Evolutionary conservation across 495 filamentous ascomycete genomes (phyloP), one percentile per base, ranked within the genome.

Genomic region (Talaromyces adpressus): DNA sequence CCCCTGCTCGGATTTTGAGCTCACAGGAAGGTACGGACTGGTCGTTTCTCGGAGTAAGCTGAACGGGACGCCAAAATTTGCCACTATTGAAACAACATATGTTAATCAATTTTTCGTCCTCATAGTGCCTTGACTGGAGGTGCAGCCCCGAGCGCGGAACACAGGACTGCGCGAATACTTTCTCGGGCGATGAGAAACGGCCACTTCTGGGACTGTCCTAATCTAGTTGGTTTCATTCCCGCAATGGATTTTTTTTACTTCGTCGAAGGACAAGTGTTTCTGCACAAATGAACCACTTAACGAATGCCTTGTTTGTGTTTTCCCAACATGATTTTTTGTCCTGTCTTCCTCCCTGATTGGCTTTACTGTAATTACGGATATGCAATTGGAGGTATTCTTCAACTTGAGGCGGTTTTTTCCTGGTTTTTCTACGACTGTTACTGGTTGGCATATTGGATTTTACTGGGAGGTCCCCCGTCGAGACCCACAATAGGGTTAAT

Each of bases 1-100:
- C 71, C 63, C 70, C 70, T 23, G 64, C 72, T 61, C 73, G 74
- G 56, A 69, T 79, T 47, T 65, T 81, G 66, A 75, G 75, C 52
- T 76, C 77, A 69, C 69, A 74, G 62, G 78, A 78, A 63, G 78
- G 77, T 65, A 79, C 77, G 62, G 77, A 81, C 69, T 81, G 77
- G 76, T 67, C 72, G 12, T 81, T 78, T 67, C 66, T 81, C 65
- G 77, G 78, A 45, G 73, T 79, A 67, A 76, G 78, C n/a, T 80
- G 69, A 77, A 45, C 41, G 32, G 58, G 27, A 3, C 18, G n/a
- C 34, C 4, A 22, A 22, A 14, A 25, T 14, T 4, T 39, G 11
- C 36, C 29, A 39, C 20, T 41, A 60, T 59, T 45, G 45, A 29
- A 29, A 57, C 11, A 16, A 18, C 53, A 8, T 6, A 32, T 32